Evolutionary conservation across 2,329 filamentous ascomycete genomes (phyloP).

Genomic region (Sclerotiophoma versabilis): DNA sequence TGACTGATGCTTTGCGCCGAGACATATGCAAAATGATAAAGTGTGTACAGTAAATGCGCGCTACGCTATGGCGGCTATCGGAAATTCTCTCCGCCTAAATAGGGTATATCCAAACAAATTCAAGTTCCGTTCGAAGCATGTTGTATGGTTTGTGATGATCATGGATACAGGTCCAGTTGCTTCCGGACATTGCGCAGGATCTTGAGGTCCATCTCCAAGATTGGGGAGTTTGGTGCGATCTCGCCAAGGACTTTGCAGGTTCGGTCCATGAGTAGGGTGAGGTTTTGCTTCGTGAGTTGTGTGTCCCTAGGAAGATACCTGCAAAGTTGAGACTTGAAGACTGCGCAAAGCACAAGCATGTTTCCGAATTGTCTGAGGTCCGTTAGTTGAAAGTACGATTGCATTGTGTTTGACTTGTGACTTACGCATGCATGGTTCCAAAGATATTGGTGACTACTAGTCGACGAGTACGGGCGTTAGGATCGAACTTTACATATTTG

Average conservation of each 20-base stretch:
- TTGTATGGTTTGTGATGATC: neutral
- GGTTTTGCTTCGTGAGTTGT: constrained; percentile 34
- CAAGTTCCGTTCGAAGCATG: constrained; percentile 2
- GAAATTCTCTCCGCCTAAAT: constrained; percentile 5
- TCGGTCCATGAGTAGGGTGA: constrained; percentile 37
- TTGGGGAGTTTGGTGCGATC: constrained; percentile 75
- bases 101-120: constrained; percentile 20
- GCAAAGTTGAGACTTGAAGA: constrained; percentile 66
- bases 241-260: constrained; percentile 80
- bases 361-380: constrained; percentile 89
- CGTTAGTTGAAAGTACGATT: constrained; percentile 14
- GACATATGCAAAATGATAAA: constrained; percentile 20
- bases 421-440: constrained; percentile 30
- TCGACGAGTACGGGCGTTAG: constrained; percentile 63
- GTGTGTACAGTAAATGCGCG: constrained; percentile 16
- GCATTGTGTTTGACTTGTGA: constrained; percentile 15
- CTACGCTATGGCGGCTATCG: constrained; percentile 9
- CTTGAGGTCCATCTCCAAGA: constrained; percentile 74
- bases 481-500: constrained; percentile 55
- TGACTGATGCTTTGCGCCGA: constrained; percentile 21
- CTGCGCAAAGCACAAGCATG: constrained; percentile 85
- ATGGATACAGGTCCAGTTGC: constrained; percentile 25
- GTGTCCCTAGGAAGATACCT: constrained; percentile 40
- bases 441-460: constrained; percentile 95
- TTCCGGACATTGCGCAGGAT: constrained; percentile 65